Evolutionary conservation across 1,284 basidiomycete genomes (phyloP).

Genomic region (Tremellales sp.): DNA sequence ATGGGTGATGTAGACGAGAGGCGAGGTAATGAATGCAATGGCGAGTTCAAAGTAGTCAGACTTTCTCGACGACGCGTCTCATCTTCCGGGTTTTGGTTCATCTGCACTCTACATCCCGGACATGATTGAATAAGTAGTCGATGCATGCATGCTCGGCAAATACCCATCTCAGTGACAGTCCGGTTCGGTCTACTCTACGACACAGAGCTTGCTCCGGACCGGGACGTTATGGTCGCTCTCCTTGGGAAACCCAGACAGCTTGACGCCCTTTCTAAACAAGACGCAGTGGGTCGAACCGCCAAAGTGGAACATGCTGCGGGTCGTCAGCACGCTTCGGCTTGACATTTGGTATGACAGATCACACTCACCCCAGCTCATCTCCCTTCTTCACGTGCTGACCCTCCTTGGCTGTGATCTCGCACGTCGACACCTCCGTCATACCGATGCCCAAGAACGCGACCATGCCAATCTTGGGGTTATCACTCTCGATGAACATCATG

Average conservation of each 20-base stretch:
- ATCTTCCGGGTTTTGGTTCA: too few relatives aligned
- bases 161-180: too few relatives aligned
- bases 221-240: constrained; percentile 40
- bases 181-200: constrained; percentile 19
- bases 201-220: constrained; percentile 35
- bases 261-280: constrained; percentile 48
- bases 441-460: constrained; percentile 56
- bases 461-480: constrained; percentile 54
- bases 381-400: constrained; percentile 51
- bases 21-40: too few relatives aligned
- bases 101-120: too few relatives aligned
- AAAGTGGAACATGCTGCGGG: constrained; percentile 53
- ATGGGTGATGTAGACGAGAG: too few relatives aligned
- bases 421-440: constrained; percentile 59
- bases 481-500: constrained; percentile 56
- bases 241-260: constrained; percentile 36
- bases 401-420: constrained; percentile 47
- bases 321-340: neutral
- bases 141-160: too few relatives aligned
- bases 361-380: constrained; percentile 50
- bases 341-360: neutral
- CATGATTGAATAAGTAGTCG: too few relatives aligned
- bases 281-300: constrained; percentile 54
- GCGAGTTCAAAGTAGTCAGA: too few relatives aligned
- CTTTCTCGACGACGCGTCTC: too few relatives aligned